A percentile compares a stretch with the other conserved stretches of the same genome.
Evolutionary conservation across 345 rosid species (phyloP).

Genomic region (Sapria himalayana): DNA sequence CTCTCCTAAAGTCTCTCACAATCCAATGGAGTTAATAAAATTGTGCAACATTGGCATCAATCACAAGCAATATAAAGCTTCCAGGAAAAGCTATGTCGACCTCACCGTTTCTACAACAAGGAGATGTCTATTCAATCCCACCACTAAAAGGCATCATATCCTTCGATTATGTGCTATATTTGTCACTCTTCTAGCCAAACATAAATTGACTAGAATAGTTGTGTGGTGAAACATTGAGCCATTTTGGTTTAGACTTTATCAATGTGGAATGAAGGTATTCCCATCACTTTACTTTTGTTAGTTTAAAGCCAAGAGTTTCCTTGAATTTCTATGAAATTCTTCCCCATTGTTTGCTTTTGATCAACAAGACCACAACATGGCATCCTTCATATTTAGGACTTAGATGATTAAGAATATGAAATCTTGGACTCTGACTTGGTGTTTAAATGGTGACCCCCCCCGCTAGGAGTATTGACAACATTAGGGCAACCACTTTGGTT

Average conservation of each 20-base stretch:
- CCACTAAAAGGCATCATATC: conserved; percentile 47
- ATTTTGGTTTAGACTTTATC: conserved; percentile 15
- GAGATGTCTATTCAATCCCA: conserved; percentile 18
- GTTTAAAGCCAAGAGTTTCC: conserved; percentile 32
- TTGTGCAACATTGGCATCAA: conserved; percentile 36
- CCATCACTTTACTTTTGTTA: conserved; percentile 22
- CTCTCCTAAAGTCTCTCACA: conserved; percentile 26
- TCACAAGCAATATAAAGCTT: conserved; percentile 29
- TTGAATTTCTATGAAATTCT: conserved; percentile 26
- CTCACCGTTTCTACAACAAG: conserved; percentile 9
- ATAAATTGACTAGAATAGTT: conserved; percentile 27
- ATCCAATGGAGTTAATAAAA: conserved; percentile 11
- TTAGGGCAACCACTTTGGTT: conserved; percentile 7
- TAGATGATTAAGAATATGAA: conserved; percentile 12
- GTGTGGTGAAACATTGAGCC: conserved; percentile 17
- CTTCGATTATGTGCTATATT: conserved; percentile 13
- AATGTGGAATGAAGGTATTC: conserved; percentile 16
- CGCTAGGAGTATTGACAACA: conserved; percentile 6
- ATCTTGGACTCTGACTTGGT: conserved; percentile 23
- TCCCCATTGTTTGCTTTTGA: conserved; percentile 29
- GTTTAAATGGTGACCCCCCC: conserved; percentile 14
- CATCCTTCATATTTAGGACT: conserved; percentile 36
- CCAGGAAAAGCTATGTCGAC: conserved; percentile 4
- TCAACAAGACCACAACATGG: conserved; percentile 42
- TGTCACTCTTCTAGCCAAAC: conserved; percentile 16